phyloP scores from a whole-genome alignment of 2,329 filamentous ascomycete species.

The Pseudocercospora musae region DNA sequence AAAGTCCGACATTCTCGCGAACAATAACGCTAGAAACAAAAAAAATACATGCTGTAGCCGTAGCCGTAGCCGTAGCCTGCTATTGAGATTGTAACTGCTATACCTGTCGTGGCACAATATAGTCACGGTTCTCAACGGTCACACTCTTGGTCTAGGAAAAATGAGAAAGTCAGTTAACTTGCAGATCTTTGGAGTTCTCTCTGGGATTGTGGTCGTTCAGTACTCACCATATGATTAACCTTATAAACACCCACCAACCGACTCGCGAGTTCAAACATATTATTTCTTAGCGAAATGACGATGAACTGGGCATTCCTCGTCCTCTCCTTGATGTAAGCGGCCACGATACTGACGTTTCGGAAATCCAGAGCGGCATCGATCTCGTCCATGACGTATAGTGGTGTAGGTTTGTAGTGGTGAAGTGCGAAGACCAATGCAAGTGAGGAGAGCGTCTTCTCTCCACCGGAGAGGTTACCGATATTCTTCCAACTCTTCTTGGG shows the following conservation, averaged over 20 bases:
- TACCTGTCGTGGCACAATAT: slow-evolving; percentile 33
- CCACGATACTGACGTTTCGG: slow-evolving; percentile 95
- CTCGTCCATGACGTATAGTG: slow-evolving; percentile 98
- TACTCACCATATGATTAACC: slow-evolving; percentile 84
- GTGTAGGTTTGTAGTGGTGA: slow-evolving; percentile 97
- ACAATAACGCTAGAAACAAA: too few relatives aligned
- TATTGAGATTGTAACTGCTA: slow-evolving; percentile 7
- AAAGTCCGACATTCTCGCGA: neutral
- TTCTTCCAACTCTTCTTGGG: slow-evolving; percentile 99
- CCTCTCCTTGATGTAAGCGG: slow-evolving; percentile 97
- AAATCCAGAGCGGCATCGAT: slow-evolving; percentile 98
- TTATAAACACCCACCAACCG: slow-evolving; percentile 97
- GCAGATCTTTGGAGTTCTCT: too few relatives aligned
- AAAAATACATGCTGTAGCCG: too few relatives aligned
- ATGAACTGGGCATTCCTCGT: slow-evolving; percentile 99
- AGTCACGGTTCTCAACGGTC: slow-evolving; percentile 52
- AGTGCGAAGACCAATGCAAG: slow-evolving; percentile 95
- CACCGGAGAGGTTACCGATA: slow-evolving; percentile 90
- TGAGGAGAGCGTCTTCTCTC: slow-evolving; percentile 93
- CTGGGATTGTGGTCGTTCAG: neutral
- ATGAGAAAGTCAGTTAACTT: slow-evolving; percentile 9
- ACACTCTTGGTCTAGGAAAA: slow-evolving; percentile 50
- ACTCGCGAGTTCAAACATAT: slow-evolving; percentile 99
- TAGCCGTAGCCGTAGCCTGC: neutral
- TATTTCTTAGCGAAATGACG: slow-evolving; percentile 95